Percentiles rank a stretch among this genome's conserved stretches.
Evolutionary conservation across 805 yeast genomes (phyloP).

Genomic region (Candida xiaguanensis): DNA sequence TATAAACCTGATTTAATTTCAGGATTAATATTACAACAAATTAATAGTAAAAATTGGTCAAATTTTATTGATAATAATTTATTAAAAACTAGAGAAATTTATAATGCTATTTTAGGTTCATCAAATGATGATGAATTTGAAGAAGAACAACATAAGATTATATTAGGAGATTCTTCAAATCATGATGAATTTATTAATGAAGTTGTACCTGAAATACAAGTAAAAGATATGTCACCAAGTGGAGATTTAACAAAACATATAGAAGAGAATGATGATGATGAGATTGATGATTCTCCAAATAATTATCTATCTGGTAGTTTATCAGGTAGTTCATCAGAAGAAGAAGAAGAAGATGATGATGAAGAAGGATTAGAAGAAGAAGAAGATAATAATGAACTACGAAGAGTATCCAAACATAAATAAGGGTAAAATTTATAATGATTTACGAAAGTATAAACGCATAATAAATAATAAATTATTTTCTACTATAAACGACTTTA

Average conservation of each 20-base stretch:
- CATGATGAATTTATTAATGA: slow-evolving; percentile 31
- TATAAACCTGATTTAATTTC: slow-evolving; percentile 60
- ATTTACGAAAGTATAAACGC: slow-evolving; percentile 39
- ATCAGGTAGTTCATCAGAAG: slow-evolving; percentile 41
- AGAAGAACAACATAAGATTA: slow-evolving; percentile 26
- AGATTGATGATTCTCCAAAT: slow-evolving; percentile 24
- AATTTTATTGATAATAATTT: slow-evolving; percentile 47
- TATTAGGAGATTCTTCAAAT: slow-evolving; percentile 33
- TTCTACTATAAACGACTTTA: slow-evolving; percentile 44
- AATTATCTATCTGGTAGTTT: slow-evolving; percentile 34
- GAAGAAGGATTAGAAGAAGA: slow-evolving; percentile 16
- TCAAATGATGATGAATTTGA: slow-evolving; percentile 21
- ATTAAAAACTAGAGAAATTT: slow-evolving; percentile 51
- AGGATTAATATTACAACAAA: slow-evolving; percentile 46
- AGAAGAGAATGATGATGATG: slow-evolving; percentile 25
- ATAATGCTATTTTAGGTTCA: slow-evolving; percentile 55
- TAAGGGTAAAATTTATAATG: slow-evolving; percentile 16
- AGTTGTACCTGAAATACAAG: slow-evolving; percentile 16
- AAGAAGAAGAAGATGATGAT: slow-evolving; percentile 18
- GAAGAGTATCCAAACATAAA: slow-evolving; percentile 39
- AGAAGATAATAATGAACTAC: slow-evolving; percentile 31
- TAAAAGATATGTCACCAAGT: slow-evolving; percentile 30
- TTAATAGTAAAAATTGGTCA: slow-evolving; percentile 48
- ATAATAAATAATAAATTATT: slow-evolving; percentile 18
- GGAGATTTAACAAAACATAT: slow-evolving; percentile 15